Evolutionary conservation across 192 early-diverging fungal species (phyloP).

Genomic region (Spinellus fusiger): DNA sequence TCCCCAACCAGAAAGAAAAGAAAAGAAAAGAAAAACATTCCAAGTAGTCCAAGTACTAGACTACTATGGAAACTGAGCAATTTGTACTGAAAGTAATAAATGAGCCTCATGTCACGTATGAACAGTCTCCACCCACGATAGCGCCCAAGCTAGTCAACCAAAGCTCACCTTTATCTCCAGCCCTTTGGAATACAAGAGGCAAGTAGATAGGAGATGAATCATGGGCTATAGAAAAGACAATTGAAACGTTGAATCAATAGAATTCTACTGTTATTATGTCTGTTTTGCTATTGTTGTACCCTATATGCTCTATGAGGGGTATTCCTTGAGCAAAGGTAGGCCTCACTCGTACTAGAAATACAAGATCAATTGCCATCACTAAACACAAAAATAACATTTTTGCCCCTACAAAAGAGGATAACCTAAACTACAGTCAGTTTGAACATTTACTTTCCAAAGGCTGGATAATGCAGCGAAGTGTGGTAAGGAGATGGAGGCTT

Average conservation of each 20-base stretch:
- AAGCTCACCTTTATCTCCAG: too few species aligned
- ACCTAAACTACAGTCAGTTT: slow-evolving; percentile 42
- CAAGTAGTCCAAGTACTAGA: too few species aligned
- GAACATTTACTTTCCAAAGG: slow-evolving; percentile 44
- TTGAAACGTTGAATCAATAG: slow-evolving; percentile 14
- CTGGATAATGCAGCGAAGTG: slow-evolving; percentile 65
- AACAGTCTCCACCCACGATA: too few species aligned
- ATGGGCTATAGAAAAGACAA: background rate
- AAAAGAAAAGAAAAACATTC: too few species aligned
- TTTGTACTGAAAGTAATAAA: too few species aligned
- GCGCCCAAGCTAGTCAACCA: too few species aligned
- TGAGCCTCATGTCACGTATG: too few species aligned
- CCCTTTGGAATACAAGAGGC: too few species aligned
- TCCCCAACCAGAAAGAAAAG: too few species aligned
- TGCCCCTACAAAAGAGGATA: slow-evolving; percentile 19
- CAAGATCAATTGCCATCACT: too few species aligned
- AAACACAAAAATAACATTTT: background rate
- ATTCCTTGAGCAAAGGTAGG: slow-evolving; percentile 48
- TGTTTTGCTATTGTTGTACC: slow-evolving; percentile 49
- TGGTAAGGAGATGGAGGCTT: slow-evolving; percentile 30
- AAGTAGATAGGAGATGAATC: background rate
- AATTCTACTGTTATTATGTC: slow-evolving; percentile 75
- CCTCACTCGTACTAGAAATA: slow-evolving; percentile 23
- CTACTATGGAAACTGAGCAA: too few species aligned
- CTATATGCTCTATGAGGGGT: slow-evolving; percentile 60